These are phyloP conservation scores for Salvia splendens DNA, from an alignment of 257 asterid species.

Conservation along the genomic window DNA sequence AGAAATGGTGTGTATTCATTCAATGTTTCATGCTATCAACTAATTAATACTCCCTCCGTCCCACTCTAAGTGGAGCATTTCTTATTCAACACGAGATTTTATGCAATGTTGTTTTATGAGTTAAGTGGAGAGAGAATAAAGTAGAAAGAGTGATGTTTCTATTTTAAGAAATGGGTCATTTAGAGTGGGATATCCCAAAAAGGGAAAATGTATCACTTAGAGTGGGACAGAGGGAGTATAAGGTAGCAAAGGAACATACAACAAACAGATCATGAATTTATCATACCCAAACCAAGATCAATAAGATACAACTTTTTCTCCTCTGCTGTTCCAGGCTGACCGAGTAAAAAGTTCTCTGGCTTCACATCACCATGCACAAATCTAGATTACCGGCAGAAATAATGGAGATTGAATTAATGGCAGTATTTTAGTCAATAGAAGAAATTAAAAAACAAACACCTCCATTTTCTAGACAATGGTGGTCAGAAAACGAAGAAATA, in stretches of 20 bases:
- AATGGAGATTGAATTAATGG: no score
- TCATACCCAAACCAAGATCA: slow-evolving; percentile 96
- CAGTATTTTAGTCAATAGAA: slow-evolving; percentile 25
- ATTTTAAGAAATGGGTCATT: no score
- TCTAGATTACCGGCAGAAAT: slow-evolving; percentile 41
- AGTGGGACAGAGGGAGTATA: not conserved
- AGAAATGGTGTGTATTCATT: not conserved
- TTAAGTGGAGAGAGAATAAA: no score
- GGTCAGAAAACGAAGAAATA: not conserved
- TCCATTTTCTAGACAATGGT: no score
- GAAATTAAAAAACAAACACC: not conserved
- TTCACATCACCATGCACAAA: slow-evolving; percentile 99
- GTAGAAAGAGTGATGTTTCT: no score
- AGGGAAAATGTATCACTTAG: no score
- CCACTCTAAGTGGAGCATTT: no score
- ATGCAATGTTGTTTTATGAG: no score
- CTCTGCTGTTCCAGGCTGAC: slow-evolving; percentile 86
- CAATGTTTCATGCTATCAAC: not conserved
- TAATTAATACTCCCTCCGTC: not conserved
- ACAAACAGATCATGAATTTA: slow-evolving; percentile 16
- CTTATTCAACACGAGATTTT: no score
- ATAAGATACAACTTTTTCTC: slow-evolving; percentile 95
- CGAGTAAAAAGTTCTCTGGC: slow-evolving; percentile 97
- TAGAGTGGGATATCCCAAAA: no score
- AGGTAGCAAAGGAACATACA: slow-evolving; percentile 5